Evolutionary conservation across 2,329 filamentous ascomycete species (phyloP).

Genomic region (Monosporascus sp.): DNA sequence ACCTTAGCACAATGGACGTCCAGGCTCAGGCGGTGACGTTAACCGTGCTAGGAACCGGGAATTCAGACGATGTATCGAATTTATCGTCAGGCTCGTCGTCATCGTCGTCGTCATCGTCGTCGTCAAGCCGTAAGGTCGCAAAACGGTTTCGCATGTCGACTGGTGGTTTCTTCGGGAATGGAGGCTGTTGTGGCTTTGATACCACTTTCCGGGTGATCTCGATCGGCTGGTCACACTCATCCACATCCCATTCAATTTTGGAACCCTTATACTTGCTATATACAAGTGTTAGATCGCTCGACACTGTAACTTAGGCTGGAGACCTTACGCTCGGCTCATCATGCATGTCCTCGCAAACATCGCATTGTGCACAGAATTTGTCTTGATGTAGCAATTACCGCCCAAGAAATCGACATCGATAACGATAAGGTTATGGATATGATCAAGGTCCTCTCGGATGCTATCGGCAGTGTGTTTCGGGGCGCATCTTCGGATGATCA

Average conservation of each 20-base stretch:
- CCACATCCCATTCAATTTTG: constrained; percentile 64
- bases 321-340: constrained; percentile 53
- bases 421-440: constrained; percentile 74
- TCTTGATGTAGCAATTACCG: constrained; percentile 61
- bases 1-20: neutral
- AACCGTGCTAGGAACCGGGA: constrained; percentile 20
- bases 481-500: constrained; percentile 59
- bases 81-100: constrained; percentile 24
- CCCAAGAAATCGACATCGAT: constrained; percentile 56
- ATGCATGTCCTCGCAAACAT: constrained; percentile 74
- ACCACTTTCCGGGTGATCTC: constrained; percentile 24
- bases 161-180: constrained; percentile 6
- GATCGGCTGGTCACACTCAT: constrained; percentile 65
- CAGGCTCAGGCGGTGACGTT: constrained; percentile 14
- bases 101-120: constrained; percentile 23
- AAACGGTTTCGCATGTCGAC: constrained; percentile 19
- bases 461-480: constrained; percentile 54
- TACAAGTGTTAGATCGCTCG: constrained; percentile 20
- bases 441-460: constrained; percentile 70
- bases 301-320: neutral
- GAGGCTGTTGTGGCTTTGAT: constrained; percentile 6
- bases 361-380: constrained; percentile 72
- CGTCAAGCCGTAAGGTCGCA: constrained; percentile 23
- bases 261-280: constrained; percentile 61
- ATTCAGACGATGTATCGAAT: constrained; percentile 26